A percentile compares a stretch with the other conserved stretches of the same genome.
Conservation (phyloP, 768 basidiomycete species). For the Artomyces pyxidatus region DNA sequence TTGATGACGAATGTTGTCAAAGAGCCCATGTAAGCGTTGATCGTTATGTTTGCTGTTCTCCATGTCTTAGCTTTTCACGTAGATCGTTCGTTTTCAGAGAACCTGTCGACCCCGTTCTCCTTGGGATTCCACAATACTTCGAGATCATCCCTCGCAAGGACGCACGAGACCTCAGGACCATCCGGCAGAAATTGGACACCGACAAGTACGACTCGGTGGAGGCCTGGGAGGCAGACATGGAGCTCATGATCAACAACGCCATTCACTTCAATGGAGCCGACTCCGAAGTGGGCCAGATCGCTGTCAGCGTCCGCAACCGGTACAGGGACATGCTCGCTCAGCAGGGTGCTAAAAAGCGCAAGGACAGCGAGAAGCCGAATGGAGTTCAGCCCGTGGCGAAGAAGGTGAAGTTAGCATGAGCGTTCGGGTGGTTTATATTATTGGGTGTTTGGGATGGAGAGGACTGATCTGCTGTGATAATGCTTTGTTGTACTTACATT, state of each 20-base stretch:
- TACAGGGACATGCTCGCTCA: constrained; percentile 43
- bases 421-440: background rate
- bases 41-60: constrained; percentile 10
- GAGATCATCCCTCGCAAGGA: constrained; percentile 79
- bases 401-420: constrained; percentile 56
- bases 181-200: constrained; percentile 69
- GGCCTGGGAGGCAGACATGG: constrained; percentile 76
- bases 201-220: constrained; percentile 78
- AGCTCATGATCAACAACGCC: constrained; percentile 85
- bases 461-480: no score
- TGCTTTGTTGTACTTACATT: no score
- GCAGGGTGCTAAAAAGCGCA: constrained; percentile 57
- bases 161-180: constrained; percentile 79
- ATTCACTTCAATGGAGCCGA: constrained; percentile 80
- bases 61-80: constrained; percentile 2
- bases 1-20: constrained; percentile 62
- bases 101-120: constrained; percentile 79
- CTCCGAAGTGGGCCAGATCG: constrained; percentile 67
- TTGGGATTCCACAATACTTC: constrained; percentile 84
- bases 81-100: constrained; percentile 76
- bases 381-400: constrained; percentile 49
- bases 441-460: background rate
- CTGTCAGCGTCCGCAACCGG: constrained; percentile 41
- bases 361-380: constrained; percentile 59
- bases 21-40: constrained; percentile 50